A percentile compares a stretch with the other conserved stretches of the same genome.
phyloP scores from a whole-genome alignment of 441 rosid genomes.

The Codiaeum variegatum region DNA sequence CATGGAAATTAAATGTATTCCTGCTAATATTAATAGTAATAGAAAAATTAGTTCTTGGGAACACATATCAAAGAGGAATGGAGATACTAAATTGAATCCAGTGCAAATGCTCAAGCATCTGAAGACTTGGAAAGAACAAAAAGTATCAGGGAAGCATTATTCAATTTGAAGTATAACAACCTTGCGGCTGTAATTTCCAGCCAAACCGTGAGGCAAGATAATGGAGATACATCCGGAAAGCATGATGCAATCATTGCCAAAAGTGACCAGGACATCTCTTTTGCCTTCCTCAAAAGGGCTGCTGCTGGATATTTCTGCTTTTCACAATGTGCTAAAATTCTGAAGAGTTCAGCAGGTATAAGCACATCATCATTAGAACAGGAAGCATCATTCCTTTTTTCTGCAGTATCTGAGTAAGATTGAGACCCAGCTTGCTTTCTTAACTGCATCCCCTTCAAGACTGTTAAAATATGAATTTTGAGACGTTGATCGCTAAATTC shows the following conservation, averaged over 20 bases:
- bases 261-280: conserved; percentile 95
- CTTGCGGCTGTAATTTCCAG: conserved; percentile 99
- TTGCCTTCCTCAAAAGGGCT: conserved; percentile 81
- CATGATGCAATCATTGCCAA: conserved; percentile 98
- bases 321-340: conserved; percentile 88
- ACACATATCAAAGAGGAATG: conserved; percentile 5
- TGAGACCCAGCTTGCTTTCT: conserved; percentile 62
- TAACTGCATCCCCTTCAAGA: conserved; percentile 77
- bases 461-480: conserved; percentile 81
- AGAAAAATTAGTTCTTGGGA: not conserved
- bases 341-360: conserved; percentile 76
- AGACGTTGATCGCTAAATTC: conserved; percentile 92
- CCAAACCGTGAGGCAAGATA: conserved; percentile 91
- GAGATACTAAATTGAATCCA: not conserved
- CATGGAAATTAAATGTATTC: not conserved
- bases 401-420: conserved; percentile 44
- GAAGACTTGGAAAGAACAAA: conserved; percentile 14
- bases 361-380: conserved; percentile 53
- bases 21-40: not conserved
- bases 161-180: conserved; percentile 29
- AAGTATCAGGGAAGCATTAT: conserved; percentile 15
- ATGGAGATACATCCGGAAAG: conserved; percentile 82
- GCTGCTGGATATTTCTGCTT: conserved; percentile 80
- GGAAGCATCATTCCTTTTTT: conserved; percentile 40
- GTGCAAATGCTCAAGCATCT: conserved; percentile 4